Base-by-base conservation (phyloP, 495 filamentous ascomycete genomes). In the Penicillium tannophilum region DNA sequence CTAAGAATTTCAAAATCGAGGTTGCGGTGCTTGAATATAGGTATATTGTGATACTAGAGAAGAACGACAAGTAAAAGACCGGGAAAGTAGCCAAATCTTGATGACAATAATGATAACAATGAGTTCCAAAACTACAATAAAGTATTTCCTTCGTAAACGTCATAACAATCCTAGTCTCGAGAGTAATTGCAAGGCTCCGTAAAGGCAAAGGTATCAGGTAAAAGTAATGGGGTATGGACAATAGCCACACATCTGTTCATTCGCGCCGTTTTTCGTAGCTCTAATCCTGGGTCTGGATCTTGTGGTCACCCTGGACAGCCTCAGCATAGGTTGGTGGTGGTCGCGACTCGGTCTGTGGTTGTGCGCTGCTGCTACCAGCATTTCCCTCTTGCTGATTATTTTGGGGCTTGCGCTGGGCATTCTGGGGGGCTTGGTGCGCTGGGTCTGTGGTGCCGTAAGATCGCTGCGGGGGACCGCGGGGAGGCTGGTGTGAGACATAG, bases 241-340 rank as follows among this genome's bases (percentile, higher is more conserved):
- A 12, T n/a, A 8, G 16, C 6, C 5, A 41, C 39, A 17, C 14
- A 17, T 16, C 33, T 41, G 39, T 41, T 41, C 39, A n/a, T 41
- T 16, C 47, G 20, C 14, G 11, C 16, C n/a, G 9, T 5, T 14
- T 4, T 6, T 11, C 23, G 33, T 20, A 16, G 17, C 26, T 46
- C 66, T 83, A 90, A 56, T 90, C 85, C 35, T 81, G 77, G 4
- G 76, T 82, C 82, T 96, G 93, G 41, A 96, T 77, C 81, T 97
- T 97, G 69, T 96, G 68, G 69, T 96, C 93, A 12, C 91, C 92
- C 70, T 84, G 86, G 36, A 95, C 88, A 36, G 91, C 91, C 76
- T 94, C 90, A 44, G 88, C 87, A 76, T 95, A 95, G 23, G 88
- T 90, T 33, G 91, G 91, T 47, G 91, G 90, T 20, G 81, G 76